phyloP scores from a whole-genome alignment of 2,329 filamentous ascomycete genomes.

The Beauveria bassiana region DNA sequence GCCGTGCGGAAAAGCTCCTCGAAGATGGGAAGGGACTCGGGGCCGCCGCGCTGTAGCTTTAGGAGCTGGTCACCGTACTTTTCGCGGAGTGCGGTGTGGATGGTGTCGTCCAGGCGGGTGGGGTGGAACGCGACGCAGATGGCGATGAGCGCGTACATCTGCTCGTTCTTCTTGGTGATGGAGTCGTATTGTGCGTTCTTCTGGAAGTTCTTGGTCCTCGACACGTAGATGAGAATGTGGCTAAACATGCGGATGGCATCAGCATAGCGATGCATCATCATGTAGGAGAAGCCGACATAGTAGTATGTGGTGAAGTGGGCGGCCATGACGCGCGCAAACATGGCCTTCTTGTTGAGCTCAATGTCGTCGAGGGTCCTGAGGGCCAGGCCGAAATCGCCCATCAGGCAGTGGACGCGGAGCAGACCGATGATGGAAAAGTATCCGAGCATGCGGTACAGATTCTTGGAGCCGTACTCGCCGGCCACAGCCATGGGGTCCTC shows the following conservation, averaged over 20 bases:
- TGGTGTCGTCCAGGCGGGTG: conserved; percentile 94
- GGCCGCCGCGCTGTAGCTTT: conserved; percentile 91
- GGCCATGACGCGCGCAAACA: conserved; percentile 99
- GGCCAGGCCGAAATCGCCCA: conserved; percentile 95
- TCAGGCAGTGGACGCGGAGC: conserved; percentile 87
- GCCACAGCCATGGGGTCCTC: conserved; percentile 84
- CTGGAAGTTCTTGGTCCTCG: conserved; percentile 99
- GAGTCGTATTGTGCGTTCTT: conserved; percentile 98
- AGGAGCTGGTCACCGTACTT: conserved; percentile 99
- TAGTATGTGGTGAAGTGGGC: conserved; percentile 99
- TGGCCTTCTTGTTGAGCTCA: conserved; percentile 99
- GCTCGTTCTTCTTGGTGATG: conserved; percentile 99
- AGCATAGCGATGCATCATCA: conserved; percentile 99
- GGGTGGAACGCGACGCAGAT: conserved; percentile 99
- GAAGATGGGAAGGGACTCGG: conserved; percentile 90
- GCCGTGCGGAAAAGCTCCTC: conserved; percentile 96
- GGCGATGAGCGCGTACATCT: conserved; percentile 98
- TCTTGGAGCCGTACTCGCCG: conserved; percentile 90
- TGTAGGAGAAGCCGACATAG: conserved; percentile 99
- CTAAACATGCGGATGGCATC: conserved; percentile 99
- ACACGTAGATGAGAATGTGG: conserved; percentile 98
- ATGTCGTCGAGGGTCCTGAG: conserved; percentile 99
- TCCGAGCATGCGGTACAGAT: conserved; percentile 94
- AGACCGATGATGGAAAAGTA: conserved; percentile 99
- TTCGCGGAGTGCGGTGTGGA: conserved; percentile 94